Percentiles rank a stretch among this genome's conserved stretches.
Evolutionary conservation across 805 yeast species (phyloP).

Genomic region (Priceomyces carsonii): DNA sequence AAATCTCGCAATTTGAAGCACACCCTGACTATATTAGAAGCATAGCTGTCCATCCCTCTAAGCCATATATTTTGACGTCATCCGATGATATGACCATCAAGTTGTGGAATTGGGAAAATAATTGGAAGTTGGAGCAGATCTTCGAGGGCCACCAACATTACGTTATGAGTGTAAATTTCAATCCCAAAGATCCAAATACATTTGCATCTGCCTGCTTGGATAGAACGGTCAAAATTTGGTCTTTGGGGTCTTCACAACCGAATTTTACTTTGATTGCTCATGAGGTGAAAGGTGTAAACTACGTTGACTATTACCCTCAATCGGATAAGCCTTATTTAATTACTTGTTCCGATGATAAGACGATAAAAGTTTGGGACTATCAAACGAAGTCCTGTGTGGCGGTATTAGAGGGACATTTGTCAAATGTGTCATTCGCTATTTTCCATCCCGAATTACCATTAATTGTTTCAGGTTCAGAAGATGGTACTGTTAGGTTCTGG

Average conservation of each 20-base stretch:
- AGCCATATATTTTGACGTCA: conserved; percentile 84
- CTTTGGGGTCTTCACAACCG: conserved; percentile 81
- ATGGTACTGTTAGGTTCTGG: conserved; percentile 93
- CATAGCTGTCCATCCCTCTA: conserved; percentile 91
- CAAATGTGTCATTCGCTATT: conserved; percentile 94
- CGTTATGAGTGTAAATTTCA: conserved; percentile 91
- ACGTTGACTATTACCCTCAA: conserved; percentile 94
- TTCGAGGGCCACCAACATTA: conserved; percentile 96
- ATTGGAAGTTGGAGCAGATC: conserved; percentile 86
- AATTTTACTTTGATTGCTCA: conserved; percentile 92
- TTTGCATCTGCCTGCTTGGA: conserved; percentile 97
- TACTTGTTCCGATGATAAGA: conserved; percentile 87
- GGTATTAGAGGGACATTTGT: conserved; percentile 87
- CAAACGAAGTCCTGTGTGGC: conserved; percentile 97
- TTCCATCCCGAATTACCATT: conserved; percentile 98
- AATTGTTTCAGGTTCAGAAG: conserved; percentile 95
- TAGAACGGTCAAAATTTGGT: conserved; percentile 96
- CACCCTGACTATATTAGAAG: conserved; percentile 96
- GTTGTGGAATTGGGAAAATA: conserved; percentile 97
- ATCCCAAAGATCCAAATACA: conserved; percentile 96
- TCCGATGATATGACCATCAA: conserved; percentile 90
- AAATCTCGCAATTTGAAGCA: conserved; percentile 92
- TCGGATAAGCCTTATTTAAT: conserved; percentile 96
- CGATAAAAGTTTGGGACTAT: conserved; percentile 92
- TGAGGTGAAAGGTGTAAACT: conserved; percentile 91